Evolutionary conservation across 73 alveolate species (phyloP).

Genomic region (Paramecium octaurelia): DNA sequence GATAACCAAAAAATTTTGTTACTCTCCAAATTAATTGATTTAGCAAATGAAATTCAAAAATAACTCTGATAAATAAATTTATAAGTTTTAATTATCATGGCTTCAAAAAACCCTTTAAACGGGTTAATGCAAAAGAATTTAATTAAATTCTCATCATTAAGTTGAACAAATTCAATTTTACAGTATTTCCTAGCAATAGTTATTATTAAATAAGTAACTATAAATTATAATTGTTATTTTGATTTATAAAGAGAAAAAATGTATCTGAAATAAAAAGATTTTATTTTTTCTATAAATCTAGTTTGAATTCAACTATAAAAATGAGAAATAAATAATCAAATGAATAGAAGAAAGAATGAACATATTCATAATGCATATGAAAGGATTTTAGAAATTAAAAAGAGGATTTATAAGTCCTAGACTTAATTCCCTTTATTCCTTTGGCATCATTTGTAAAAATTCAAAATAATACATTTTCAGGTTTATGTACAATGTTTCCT

Average conservation of each 20-base stretch:
- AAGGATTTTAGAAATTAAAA: neutral
- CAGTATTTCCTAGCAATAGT: neutral
- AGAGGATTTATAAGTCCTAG: neutral
- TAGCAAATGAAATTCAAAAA: neutral
- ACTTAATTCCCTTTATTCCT: neutral
- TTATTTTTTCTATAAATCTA: slow-evolving; percentile 7
- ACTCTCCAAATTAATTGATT: slow-evolving; percentile 3
- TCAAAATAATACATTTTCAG: neutral
- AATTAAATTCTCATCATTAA: no score
- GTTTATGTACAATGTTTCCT: neutral
- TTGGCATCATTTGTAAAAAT: neutral
- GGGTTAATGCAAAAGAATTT: neutral
- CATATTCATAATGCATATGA: neutral
- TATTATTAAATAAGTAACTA: neutral
- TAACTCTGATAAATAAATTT: neutral
- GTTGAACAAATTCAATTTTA: no score
- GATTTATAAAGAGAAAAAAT: neutral
- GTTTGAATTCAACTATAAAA: neutral
- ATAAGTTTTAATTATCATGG: neutral
- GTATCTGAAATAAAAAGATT: slow-evolving; percentile 11
- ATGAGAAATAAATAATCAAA: neutral
- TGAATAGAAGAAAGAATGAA: neutral
- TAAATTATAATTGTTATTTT: neutral
- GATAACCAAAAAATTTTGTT: neutral
- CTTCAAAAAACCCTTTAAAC: neutral